Base-by-base conservation (phyloP, 345 rosid genomes). In the Barbarea vulgaris region DNA sequence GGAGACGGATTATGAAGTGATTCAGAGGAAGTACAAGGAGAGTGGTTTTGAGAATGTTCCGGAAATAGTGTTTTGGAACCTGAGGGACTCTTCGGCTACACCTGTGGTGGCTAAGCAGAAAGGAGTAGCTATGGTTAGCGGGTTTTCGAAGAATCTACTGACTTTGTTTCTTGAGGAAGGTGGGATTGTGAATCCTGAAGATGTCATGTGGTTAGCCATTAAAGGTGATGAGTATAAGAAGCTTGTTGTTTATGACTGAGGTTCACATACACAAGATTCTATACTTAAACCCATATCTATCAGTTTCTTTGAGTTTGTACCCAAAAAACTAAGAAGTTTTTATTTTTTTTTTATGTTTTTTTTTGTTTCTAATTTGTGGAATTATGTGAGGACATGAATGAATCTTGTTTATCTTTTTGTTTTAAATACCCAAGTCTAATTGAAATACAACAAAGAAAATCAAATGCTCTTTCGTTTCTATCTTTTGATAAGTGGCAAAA, bases 1-100 rank as follows among this genome's bases (percentile, higher is more conserved):
- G 87, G 91, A 86, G 57, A 85, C 87, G 0, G 85, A 86, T 52
- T 77, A 88, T 41, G 71, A 79, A 37, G 76, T 51, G 0, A 79
- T 86, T 17, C 47, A 1, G 62, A 86, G 69, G 73, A 91, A 89
- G 70, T 85, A 72, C n/a, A 21, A 46, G 4, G 78, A 84, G 69
- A 77, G 64, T 3, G 91, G 89, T 3, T 88, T 46, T 72, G 70
- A 10, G 13, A 64, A 15, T 81, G 80, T 86, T 9, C 91, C 86
- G 0, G 82, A 90, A 53, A 81, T 80, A 3, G 84, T 84, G 19
- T 82, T 80, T 58, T 80, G 85, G 82, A 84, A 82, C 69, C 18
- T 81, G 0, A 76, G 84, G 34, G 61, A 62, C 72, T 79, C 83
- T 2, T 19, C 24, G 3, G 67, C 85, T 2, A 82, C 85, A 10